These are phyloP conservation scores for Alternaria infectoria DNA, from an alignment of 2,329 filamentous ascomycete species.

Conservation along the genomic window DNA sequence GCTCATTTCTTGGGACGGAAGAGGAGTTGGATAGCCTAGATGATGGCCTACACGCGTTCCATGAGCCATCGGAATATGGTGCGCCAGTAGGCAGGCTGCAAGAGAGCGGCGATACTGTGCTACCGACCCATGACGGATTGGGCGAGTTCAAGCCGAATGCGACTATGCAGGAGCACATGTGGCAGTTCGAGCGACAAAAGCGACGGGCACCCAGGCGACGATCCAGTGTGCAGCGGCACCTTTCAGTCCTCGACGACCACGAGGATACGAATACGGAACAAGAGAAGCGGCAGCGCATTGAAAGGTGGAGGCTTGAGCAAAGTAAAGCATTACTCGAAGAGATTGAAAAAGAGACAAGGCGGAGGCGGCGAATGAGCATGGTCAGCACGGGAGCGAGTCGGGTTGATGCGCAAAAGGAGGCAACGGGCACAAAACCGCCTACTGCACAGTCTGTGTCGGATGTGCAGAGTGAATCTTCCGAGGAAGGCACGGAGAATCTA, in stretches of 20 bases:
- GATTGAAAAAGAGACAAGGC: slow-evolving; percentile 81
- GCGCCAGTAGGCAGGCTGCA: slow-evolving; percentile 55
- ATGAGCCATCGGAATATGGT: slow-evolving; percentile 61
- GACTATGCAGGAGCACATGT: slow-evolving; percentile 80
- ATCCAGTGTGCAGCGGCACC: slow-evolving; percentile 63
- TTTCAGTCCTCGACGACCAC: slow-evolving; percentile 62
- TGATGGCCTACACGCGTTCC: slow-evolving; percentile 87
- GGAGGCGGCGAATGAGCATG: slow-evolving; percentile 68
- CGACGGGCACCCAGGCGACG: slow-evolving; percentile 56
- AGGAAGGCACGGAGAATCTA: slow-evolving; percentile 60
- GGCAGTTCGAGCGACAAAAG: slow-evolving; percentile 82
- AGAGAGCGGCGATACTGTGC: slow-evolving; percentile 68
- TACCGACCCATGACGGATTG: slow-evolving; percentile 92
- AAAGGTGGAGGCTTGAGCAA: slow-evolving; percentile 91
- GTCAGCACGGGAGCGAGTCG: slow-evolving; percentile 54
- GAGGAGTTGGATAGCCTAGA: slow-evolving; percentile 90
- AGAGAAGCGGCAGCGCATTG: slow-evolving; percentile 83
- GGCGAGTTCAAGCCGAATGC: slow-evolving; percentile 78
- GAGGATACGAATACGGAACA: slow-evolving; percentile 63
- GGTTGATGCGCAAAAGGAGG: slow-evolving; percentile 22
- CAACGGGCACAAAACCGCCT: slow-evolving; percentile 11
- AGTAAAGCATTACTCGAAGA: slow-evolving; percentile 84
- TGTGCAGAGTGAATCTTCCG: slow-evolving; percentile 44
- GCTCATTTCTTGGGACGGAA: slow-evolving; percentile 53
- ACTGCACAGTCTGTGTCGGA: slow-evolving; percentile 31